Conservation (phyloP, 2,329 filamentous ascomycete genomes). For the Sclerotiophoma versabilis region DNA sequence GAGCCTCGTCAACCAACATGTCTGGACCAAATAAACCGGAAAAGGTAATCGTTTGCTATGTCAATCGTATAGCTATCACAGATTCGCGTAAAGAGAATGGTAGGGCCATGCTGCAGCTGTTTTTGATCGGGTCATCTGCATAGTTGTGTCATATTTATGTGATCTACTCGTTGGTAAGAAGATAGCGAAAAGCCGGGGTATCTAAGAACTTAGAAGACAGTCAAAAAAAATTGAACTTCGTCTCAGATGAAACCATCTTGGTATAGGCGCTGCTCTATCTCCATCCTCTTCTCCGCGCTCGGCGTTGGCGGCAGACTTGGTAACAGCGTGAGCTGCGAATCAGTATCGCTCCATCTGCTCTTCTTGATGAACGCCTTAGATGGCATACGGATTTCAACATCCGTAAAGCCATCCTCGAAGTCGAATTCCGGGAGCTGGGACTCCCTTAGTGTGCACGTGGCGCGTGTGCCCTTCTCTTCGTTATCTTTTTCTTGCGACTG, state of each 20-base stretch:
- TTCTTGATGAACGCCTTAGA: conserved; percentile 1
- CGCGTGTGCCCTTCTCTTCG: not conserved
- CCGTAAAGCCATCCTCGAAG: conserved; percentile 6
- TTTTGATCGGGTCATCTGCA: no score
- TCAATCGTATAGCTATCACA: no score
- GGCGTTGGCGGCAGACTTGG: conserved; percentile 1
- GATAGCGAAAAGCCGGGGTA: no score
- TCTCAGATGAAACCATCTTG: not conserved
- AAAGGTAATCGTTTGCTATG: no score
- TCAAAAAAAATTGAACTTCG: not conserved
- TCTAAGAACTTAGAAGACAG: not conserved
- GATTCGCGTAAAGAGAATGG: no score
- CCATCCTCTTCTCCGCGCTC: conserved; percentile 1
- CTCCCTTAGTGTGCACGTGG: not conserved
- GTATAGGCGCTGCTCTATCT: conserved; percentile 5
- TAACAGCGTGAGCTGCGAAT: conserved; percentile 3
- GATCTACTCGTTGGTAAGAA: no score
- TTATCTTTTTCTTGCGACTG: not conserved
- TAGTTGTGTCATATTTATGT: no score
- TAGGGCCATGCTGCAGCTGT: no score
- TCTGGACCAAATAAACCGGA: no score
- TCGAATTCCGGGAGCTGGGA: conserved; percentile 4
- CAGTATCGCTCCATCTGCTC: conserved; percentile 7
- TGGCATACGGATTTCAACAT: not conserved
- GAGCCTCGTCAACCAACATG: no score